phyloP scores from a whole-genome alignment of 192 early-diverging fungal genomes.

The Linnemannia elongata region DNA sequence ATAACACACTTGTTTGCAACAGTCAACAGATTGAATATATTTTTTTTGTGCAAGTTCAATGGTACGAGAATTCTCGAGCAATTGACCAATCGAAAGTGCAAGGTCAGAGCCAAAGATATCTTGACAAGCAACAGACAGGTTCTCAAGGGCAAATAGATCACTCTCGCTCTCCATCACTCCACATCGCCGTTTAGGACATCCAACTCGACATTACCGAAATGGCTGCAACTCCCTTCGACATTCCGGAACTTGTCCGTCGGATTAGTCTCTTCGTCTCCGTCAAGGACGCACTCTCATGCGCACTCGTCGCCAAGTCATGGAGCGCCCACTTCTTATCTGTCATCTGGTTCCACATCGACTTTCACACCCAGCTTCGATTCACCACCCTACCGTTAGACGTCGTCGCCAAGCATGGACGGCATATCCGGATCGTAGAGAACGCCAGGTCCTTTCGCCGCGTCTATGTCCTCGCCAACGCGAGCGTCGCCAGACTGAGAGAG shows the following conservation, averaged over 20 bases:
- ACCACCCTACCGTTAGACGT: not conserved
- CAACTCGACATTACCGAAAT: not conserved
- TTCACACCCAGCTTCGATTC: not conserved
- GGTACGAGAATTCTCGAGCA: not conserved
- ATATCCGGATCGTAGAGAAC: conserved; percentile 6
- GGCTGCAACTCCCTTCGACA: not conserved
- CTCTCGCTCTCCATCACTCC: too few species aligned
- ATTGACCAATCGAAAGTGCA: too few species aligned
- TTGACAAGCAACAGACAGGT: too few species aligned
- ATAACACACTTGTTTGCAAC: conserved; percentile 5
- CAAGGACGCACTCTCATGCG: conserved; percentile 6
- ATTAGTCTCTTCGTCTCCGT: not conserved
- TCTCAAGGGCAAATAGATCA: too few species aligned
- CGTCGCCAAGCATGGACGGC: conserved; percentile 16
- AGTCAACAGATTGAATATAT: not conserved
- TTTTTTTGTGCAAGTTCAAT: not conserved
- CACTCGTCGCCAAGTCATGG: conserved; percentile 13
- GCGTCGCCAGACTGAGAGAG: not conserved
- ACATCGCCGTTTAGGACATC: too few species aligned
- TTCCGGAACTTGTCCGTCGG: not conserved
- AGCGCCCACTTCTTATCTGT: not conserved
- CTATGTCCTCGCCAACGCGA: not conserved
- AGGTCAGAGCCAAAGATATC: too few species aligned
- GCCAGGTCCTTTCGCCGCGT: not conserved
- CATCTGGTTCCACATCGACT: conserved; percentile 24